A percentile compares a stretch with the other conserved stretches of the same genome.
Evolutionary conservation across 345 rosid species (phyloP).

Genomic region (Salix dunnii): DNA sequence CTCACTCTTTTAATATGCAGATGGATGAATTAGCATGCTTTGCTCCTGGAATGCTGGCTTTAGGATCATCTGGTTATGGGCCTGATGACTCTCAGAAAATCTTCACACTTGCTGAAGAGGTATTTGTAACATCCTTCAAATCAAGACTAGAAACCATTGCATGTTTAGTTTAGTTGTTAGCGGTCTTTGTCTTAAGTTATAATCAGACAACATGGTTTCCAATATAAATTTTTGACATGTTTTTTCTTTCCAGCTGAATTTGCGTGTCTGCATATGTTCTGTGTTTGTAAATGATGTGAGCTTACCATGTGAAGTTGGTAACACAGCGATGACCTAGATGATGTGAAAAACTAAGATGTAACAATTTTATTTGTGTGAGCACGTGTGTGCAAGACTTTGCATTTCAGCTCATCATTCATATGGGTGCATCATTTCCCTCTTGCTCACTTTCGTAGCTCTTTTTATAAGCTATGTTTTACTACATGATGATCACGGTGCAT

Average conservation of each 20-base stretch:
- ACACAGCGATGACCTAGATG: neutral
- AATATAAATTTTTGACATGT: neutral
- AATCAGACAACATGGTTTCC: neutral
- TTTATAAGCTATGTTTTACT: neutral
- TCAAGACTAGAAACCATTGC: neutral
- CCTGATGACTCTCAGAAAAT: slow-evolving; percentile 68
- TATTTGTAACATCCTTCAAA: slow-evolving; percentile 18
- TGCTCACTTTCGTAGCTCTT: no score
- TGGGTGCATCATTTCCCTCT: no score
- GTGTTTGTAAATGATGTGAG: neutral
- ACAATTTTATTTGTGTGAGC: no score
- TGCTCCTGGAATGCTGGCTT: slow-evolving; percentile 98
- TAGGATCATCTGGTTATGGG: slow-evolving; percentile 84
- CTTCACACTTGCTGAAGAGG: slow-evolving; percentile 91
- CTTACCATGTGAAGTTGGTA: no score
- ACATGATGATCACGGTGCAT: neutral
- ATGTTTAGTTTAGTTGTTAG: neutral
- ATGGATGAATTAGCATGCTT: slow-evolving; percentile 99
- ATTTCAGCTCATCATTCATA: no score
- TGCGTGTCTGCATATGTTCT: neutral
- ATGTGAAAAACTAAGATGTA: neutral
- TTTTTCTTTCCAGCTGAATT: neutral
- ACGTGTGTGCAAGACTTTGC: no score
- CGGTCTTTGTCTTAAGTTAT: neutral
- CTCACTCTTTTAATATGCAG: slow-evolving; percentile 32